These are phyloP conservation scores for Hypoxylon lenormandii DNA, from an alignment of 495 filamentous ascomycete genomes.

Conservation along the genomic window DNA sequence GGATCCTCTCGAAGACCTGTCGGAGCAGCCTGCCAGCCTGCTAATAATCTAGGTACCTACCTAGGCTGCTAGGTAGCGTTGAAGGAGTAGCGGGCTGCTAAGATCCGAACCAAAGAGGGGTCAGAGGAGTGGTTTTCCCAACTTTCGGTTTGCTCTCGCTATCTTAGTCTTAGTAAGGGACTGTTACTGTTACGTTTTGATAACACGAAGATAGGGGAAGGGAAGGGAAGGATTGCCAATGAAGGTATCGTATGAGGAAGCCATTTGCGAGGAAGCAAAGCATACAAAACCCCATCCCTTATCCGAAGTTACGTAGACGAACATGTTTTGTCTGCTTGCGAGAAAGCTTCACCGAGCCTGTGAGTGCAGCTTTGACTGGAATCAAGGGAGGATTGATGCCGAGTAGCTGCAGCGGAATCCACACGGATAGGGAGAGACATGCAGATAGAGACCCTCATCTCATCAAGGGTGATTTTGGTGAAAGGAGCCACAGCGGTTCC, in stretches of 20 bases:
- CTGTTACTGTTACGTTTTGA: no score
- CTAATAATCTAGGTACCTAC: neutral
- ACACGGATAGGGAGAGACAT: slow-evolving; percentile 49
- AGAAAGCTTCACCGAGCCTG: slow-evolving; percentile 37
- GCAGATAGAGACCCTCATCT: slow-evolving; percentile 32
- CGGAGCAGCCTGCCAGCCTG: neutral
- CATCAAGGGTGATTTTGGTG: slow-evolving; percentile 18
- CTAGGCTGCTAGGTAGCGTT: no score
- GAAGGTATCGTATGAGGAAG: no score
- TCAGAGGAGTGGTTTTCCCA: neutral
- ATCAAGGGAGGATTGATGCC: slow-evolving; percentile 16
- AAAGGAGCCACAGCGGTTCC: slow-evolving; percentile 1
- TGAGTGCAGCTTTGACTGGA: slow-evolving; percentile 20
- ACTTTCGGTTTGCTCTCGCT: neutral
- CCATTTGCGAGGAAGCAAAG: neutral
- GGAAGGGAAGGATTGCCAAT: no score
- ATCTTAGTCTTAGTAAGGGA: neutral
- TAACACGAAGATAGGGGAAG: no score
- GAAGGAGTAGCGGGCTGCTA: neutral
- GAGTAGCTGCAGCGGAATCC: slow-evolving; percentile 19
- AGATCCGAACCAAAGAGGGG: slow-evolving; percentile 1
- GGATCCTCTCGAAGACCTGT: neutral
- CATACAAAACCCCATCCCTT: slow-evolving; percentile 10
- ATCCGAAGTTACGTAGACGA: slow-evolving; percentile 19
- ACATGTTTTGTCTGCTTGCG: slow-evolving; percentile 22